These are phyloP conservation scores for Colletotrichum australisinense DNA, from an alignment of 2,329 filamentous ascomycete genomes.

Conservation along the genomic window DNA sequence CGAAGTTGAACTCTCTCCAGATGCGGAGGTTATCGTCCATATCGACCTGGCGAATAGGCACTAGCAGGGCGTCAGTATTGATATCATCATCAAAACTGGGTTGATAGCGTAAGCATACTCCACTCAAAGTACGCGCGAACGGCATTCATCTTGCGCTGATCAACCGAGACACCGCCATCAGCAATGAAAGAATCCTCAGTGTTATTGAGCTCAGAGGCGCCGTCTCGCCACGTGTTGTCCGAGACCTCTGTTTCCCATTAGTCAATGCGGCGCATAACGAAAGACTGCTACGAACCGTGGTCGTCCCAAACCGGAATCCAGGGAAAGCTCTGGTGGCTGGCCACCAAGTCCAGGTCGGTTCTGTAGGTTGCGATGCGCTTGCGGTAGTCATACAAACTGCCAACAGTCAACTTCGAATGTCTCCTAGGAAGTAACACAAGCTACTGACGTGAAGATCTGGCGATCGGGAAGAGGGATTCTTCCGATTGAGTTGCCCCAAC, in stretches of 20 bases:
- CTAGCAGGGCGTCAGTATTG: neutral
- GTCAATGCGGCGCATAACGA: too few relatives aligned
- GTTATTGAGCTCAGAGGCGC: slow-evolving; percentile 71
- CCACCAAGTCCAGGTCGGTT: slow-evolving; percentile 53
- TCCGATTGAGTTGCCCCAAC: slow-evolving; percentile 61
- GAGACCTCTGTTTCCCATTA: slow-evolving; percentile 57
- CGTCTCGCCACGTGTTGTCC: slow-evolving; percentile 74
- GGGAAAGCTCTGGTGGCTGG: slow-evolving; percentile 53
- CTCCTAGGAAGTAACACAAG: slow-evolving; percentile 37
- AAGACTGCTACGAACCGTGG: slow-evolving; percentile 57
- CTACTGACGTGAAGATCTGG: slow-evolving; percentile 55
- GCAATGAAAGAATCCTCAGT: slow-evolving; percentile 73
- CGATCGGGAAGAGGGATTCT: slow-evolving; percentile 64
- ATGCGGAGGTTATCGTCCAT: slow-evolving; percentile 77
- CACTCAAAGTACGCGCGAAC: slow-evolving; percentile 78
- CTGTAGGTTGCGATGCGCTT: slow-evolving; percentile 54
- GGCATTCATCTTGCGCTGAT: slow-evolving; percentile 79
- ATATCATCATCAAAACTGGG: neutral
- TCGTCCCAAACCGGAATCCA: slow-evolving; percentile 61
- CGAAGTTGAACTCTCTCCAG: slow-evolving; percentile 75
- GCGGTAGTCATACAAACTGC: slow-evolving; percentile 55
- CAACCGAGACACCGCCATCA: slow-evolving; percentile 71
- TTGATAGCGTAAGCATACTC: slow-evolving; percentile 40
- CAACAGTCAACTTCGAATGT: slow-evolving; percentile 34
- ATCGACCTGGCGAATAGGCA: slow-evolving; percentile 62